phyloP scores from a whole-genome alignment of 1,139 yeast genomes.

The Saccharomyces hybrid region DNA sequence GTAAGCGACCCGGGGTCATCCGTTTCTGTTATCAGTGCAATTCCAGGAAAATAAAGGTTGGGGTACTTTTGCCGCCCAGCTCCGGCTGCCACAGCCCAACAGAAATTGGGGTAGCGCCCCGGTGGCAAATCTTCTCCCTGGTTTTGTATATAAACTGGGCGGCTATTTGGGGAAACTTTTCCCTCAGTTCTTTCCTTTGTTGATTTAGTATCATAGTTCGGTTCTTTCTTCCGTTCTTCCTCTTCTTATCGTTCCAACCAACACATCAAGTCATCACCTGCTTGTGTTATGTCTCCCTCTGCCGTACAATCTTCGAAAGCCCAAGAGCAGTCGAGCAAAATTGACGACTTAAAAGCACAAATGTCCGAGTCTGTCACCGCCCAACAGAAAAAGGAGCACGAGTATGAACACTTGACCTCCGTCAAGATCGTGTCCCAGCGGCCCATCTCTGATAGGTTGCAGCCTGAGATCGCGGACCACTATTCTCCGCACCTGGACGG shows the following conservation, averaged over 20 bases:
- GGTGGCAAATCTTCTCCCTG: background rate
- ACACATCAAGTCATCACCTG: background rate
- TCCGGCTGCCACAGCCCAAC: background rate
- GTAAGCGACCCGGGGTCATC: background rate
- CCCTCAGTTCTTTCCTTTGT: background rate
- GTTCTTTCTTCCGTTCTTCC: too few relatives aligned
- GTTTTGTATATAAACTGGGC: background rate
- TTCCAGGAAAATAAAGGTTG: background rate
- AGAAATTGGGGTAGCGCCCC: background rate
- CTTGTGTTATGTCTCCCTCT: constrained; percentile 8
- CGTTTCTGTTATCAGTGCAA: background rate
- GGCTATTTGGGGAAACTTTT: background rate
- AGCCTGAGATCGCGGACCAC: constrained; percentile 28
- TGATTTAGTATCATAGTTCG: background rate
- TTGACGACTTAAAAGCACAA: constrained; percentile 10
- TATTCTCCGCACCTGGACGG: constrained; percentile 28
- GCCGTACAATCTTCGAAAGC: constrained; percentile 6
- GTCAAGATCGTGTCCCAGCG: constrained; percentile 22
- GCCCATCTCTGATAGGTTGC: constrained; percentile 27
- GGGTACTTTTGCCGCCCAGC: background rate
- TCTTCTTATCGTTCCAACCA: background rate
- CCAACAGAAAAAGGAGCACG: constrained; percentile 10
- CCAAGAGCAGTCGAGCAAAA: constrained; percentile 5
- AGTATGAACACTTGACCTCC: constrained; percentile 27
- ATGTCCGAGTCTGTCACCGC: background rate